Conservation (phyloP, 139 green algal genomes). For the Chlamydomonas eustigma region DNA sequence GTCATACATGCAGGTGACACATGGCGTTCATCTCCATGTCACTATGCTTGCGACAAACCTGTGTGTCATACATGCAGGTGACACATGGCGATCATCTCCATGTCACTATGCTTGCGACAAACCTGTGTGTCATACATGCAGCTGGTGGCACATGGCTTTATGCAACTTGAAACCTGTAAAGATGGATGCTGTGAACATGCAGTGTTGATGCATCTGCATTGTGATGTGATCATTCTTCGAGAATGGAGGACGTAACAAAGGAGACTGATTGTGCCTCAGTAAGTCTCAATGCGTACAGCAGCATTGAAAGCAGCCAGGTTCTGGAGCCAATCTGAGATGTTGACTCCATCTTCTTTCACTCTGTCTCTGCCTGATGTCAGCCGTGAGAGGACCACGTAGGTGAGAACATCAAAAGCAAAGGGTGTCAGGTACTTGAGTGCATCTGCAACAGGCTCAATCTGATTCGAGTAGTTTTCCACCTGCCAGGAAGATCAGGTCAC, state of each 20-base stretch:
- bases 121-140: constrained; percentile 29
- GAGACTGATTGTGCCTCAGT: no score
- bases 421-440: constrained; percentile 69
- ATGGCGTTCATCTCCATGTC: constrained; percentile 54
- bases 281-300: no score
- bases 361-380: constrained; percentile 27
- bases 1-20: constrained; percentile 55
- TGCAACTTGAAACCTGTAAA: no score
- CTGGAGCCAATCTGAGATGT: constrained; percentile 76
- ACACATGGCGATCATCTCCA: constrained; percentile 53
- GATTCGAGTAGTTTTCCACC: constrained; percentile 68
- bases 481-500: no score
- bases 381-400: constrained; percentile 63
- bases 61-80: constrained; percentile 49
- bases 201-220: no score
- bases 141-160: constrained; percentile 51
- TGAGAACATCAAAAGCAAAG: constrained; percentile 57
- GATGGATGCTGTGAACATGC: no score
- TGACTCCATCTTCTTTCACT: constrained; percentile 75
- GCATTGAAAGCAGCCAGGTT: constrained; percentile 65
- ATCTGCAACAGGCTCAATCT: constrained; percentile 68
- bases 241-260: no score
- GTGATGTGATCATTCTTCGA: no score
- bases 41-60: constrained; percentile 21
- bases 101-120: constrained; percentile 28